Conservation (phyloP, 306 rosid species). For the Sphenostylis stenocarpa region DNA sequence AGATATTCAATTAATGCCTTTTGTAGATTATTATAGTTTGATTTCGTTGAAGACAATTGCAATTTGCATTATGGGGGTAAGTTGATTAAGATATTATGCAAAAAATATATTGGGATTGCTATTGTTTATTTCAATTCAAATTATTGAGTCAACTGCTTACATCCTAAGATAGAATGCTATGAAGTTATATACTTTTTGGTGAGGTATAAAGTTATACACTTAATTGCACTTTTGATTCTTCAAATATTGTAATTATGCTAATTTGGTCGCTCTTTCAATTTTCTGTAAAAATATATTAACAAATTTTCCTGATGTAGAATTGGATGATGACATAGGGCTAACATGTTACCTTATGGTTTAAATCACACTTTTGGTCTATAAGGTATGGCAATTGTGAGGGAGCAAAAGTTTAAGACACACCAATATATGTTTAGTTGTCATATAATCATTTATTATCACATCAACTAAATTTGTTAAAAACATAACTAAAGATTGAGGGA, state of each 20-base stretch:
- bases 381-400: too few relatives aligned
- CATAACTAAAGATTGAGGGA: too few relatives aligned
- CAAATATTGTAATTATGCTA: not conserved
- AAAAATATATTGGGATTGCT: constrained; percentile 19
- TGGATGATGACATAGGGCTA: too few relatives aligned
- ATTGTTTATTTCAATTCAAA: constrained; percentile 19
- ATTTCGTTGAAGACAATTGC: constrained; percentile 89
- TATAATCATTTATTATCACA: too few relatives aligned
- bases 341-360: too few relatives aligned
- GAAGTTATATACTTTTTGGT: too few relatives aligned
- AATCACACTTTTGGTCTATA: too few relatives aligned
- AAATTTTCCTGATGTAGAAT: not conserved
- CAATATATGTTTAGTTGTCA: too few relatives aligned
- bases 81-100: constrained; percentile 22
- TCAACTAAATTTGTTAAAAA: too few relatives aligned
- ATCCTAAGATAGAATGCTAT: not conserved
- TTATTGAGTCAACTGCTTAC: not conserved
- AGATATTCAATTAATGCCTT: constrained; percentile 91
- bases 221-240: not conserved
- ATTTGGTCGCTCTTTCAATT: not conserved
- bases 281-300: too few relatives aligned
- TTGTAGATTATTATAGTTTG: constrained; percentile 89
- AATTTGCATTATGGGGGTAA: constrained; percentile 85
- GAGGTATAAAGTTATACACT: not conserved
- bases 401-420: too few relatives aligned